Evolutionary conservation across 768 basidiomycete genomes (phyloP), one percentile per base, ranked within the genome.

Genomic region (Pholiota conissans): DNA sequence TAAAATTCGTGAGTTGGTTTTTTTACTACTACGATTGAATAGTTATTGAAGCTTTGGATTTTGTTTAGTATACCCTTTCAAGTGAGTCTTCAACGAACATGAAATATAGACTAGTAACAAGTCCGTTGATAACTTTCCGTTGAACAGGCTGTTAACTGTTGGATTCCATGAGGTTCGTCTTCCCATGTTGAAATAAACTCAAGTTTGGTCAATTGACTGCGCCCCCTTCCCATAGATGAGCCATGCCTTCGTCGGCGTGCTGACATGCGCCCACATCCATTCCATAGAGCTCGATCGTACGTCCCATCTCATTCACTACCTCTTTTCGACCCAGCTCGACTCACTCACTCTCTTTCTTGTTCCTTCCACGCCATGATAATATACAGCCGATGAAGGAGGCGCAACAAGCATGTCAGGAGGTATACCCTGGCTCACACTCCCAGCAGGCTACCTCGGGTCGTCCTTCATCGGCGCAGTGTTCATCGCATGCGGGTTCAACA

Each of bases 401-500:
- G 83, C 85, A 34, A 95, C 93, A 4, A 76, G 79, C 32, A 95
- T 95, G 93, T 86, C 88, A 14, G 93, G 93, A 27, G 94, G 93
- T 0, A 83, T 95, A 39, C 75, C 82, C 20, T 90, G 87, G 83
- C 71, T 93, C 22, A 93, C 93, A 0, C 81, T 93, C 3, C 90
- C 91, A 0, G 80, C 81, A 20, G 93, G 93, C 56, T 92, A 93
- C 69, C 84, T 93, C 42, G 91, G 93, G 29, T 89, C 91, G 4
- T 86, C 88, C 3, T 77, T 96, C 66, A 92, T 96, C 52, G 95
- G 95, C 24, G 94, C 92, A 1, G 81, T 82, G 42, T 76, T 97
- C 37, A 95, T 97, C 57, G 84, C 92, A 11, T 93, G 91, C 60
- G 93, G 92, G 11, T 94, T 94, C 68, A 83, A 94, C 71, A 93